A percentile compares a stretch with the other conserved stretches of the same genome.
Evolutionary conservation across 2,329 filamentous ascomycete species (phyloP).

Genomic region (Xylariales sp.): DNA sequence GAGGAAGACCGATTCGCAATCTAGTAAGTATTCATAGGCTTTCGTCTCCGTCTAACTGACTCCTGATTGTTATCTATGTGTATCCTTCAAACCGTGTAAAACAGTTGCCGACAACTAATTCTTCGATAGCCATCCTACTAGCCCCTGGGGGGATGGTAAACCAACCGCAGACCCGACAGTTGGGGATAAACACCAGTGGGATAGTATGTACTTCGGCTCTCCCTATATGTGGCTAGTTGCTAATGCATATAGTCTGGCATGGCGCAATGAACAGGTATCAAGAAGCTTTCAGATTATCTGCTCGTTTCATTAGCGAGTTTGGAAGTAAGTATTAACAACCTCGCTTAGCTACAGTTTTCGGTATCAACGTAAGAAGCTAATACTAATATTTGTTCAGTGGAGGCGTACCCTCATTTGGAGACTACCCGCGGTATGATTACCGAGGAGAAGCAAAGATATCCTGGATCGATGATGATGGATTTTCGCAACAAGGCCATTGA

Average conservation of each 20-base stretch:
- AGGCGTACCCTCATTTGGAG: conserved; percentile 78
- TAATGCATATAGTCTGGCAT: conserved; percentile 71
- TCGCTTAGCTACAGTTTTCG: neutral
- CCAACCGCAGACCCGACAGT: conserved; percentile 74
- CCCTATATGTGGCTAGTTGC: neutral
- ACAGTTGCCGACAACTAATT: neutral
- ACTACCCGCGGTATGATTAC: conserved; percentile 76
- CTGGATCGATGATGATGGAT: conserved; percentile 78
- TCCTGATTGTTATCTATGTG: neutral
- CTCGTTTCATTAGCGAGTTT: conserved; percentile 84
- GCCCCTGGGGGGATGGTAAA: conserved; percentile 77
- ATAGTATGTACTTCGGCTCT: conserved; percentile 55
- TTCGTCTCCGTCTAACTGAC: neutral
- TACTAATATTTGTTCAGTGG: conserved; percentile 57
- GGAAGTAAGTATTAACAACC: conserved; percentile 59
- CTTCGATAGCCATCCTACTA: conserved; percentile 69
- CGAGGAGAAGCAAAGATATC: conserved; percentile 62
- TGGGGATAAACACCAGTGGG: conserved; percentile 86
- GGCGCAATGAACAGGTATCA: conserved; percentile 82
- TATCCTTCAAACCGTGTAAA: neutral
- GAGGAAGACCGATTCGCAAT: conserved; percentile 72
- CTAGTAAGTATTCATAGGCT: conserved; percentile 53
- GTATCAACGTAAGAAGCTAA: neutral
- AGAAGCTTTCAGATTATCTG: conserved; percentile 75
- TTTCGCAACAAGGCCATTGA: conserved; percentile 86